Evolutionary conservation across 257 asterid species (phyloP).

Genomic region (Fraxinus quadrangulata): DNA sequence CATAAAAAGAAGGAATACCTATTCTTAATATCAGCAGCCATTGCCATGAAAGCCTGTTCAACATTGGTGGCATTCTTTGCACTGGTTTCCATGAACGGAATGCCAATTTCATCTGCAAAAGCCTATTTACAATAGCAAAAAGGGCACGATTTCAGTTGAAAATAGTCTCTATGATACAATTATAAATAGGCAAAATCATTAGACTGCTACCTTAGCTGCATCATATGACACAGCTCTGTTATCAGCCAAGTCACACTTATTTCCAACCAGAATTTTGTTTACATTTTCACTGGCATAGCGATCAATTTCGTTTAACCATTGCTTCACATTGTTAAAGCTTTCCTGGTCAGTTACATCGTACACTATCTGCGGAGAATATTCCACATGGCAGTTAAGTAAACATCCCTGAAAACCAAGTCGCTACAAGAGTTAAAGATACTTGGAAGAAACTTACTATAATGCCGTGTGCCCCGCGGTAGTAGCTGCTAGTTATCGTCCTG

Average conservation of each 20-base stretch:
- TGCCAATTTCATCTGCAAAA: slow-evolving; percentile 89
- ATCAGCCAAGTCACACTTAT: slow-evolving; percentile 78
- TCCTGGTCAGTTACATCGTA: slow-evolving; percentile 85
- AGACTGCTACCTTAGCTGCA: slow-evolving; percentile 67
- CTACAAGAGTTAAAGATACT: slow-evolving; percentile 17
- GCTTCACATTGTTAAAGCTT: slow-evolving; percentile 91
- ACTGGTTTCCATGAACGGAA: slow-evolving; percentile 96
- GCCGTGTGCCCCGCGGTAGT: slow-evolving; percentile 98
- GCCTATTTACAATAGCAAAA: slow-evolving; percentile 49
- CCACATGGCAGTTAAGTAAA: slow-evolving; percentile 18
- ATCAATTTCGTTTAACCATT: slow-evolving; percentile 90
- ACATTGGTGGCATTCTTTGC: slow-evolving; percentile 86
- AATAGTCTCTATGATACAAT: neutral
- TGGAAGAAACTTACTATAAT: slow-evolving; percentile 64
- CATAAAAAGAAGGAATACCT: slow-evolving; percentile 41
- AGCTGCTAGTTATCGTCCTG: slow-evolving; percentile 93
- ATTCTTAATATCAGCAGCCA: slow-evolving; percentile 80
- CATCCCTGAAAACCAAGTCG: slow-evolving; percentile 9
- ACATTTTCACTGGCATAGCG: slow-evolving; percentile 89
- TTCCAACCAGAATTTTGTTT: slow-evolving; percentile 85
- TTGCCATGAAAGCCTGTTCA: slow-evolving; percentile 94
- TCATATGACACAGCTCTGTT: slow-evolving; percentile 80
- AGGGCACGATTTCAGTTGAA: slow-evolving; percentile 10
- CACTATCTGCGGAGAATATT: slow-evolving; percentile 56
- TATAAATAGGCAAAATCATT: neutral